phyloP scores from a whole-genome alignment of 805 yeast species.

The Helenozyma rhizophorensis region DNA sequence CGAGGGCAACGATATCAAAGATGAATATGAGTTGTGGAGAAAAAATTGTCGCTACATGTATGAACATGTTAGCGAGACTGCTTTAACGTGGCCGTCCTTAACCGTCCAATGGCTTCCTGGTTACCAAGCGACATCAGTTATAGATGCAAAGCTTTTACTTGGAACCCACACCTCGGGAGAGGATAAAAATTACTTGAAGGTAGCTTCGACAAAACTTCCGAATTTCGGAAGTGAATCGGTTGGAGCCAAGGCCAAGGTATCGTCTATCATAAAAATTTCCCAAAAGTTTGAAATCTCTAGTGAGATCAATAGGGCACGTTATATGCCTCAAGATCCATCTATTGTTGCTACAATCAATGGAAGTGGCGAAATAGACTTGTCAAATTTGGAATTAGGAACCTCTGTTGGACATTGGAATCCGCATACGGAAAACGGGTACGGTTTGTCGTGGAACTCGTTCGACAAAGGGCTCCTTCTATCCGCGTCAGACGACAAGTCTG shows the following conservation, averaged over 20 bases:
- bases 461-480: slow-evolving; percentile 50
- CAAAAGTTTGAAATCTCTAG: slow-evolving; percentile 56
- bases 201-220: slow-evolving; percentile 61
- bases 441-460: slow-evolving; percentile 60
- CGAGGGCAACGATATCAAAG: slow-evolving; percentile 37
- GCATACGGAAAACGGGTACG: slow-evolving; percentile 70
- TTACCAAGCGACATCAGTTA: slow-evolving; percentile 17
- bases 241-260: slow-evolving; percentile 22
- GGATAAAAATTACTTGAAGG: slow-evolving; percentile 60
- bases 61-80: slow-evolving; percentile 77
- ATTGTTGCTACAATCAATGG: slow-evolving; percentile 67
- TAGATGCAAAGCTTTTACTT: slow-evolving; percentile 50
- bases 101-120: slow-evolving; percentile 75
- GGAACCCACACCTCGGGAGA: slow-evolving; percentile 76
- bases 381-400: slow-evolving; percentile 33
- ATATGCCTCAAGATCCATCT: slow-evolving; percentile 56
- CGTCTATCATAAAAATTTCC: slow-evolving; percentile 55
- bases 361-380: slow-evolving; percentile 55
- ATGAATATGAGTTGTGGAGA: slow-evolving; percentile 77
- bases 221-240: neutral
- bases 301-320: slow-evolving; percentile 74
- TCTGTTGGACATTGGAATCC: slow-evolving; percentile 37
- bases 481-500: slow-evolving; percentile 61
- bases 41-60: slow-evolving; percentile 79
- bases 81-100: slow-evolving; percentile 76